These are phyloP conservation scores for Fusarium siculi DNA, from an alignment of 2,329 filamentous ascomycete species.

Conservation along the genomic window DNA sequence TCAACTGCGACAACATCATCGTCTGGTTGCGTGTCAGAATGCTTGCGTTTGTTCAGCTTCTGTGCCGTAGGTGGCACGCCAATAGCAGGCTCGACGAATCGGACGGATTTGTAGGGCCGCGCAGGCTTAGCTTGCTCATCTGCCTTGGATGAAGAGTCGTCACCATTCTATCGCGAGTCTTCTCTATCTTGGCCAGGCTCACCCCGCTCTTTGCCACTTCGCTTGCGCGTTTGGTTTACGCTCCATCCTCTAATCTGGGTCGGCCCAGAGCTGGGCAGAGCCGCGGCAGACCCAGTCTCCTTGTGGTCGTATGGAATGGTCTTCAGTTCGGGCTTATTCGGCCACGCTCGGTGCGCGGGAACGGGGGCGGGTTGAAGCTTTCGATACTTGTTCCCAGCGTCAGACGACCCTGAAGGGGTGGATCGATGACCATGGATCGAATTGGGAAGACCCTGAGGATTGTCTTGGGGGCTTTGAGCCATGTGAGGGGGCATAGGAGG, in stretches of 20 bases:
- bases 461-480: slow-evolving; percentile 51
- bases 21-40: background rate
- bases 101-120: slow-evolving; percentile 35
- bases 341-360: slow-evolving; percentile 61
- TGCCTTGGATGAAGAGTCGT: slow-evolving; percentile 37
- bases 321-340: slow-evolving; percentile 63
- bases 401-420: slow-evolving; percentile 52
- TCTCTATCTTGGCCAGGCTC: slow-evolving; percentile 50
- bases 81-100: slow-evolving; percentile 41
- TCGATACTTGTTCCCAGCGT: slow-evolving; percentile 60
- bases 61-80: slow-evolving; percentile 27
- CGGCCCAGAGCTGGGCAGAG: slow-evolving; percentile 65
- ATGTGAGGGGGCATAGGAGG: slow-evolving; percentile 45
- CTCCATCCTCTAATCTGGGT: slow-evolving; percentile 69
- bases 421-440: slow-evolving; percentile 51
- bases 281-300: slow-evolving; percentile 65
- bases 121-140: slow-evolving; percentile 22
- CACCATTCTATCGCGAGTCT: slow-evolving; percentile 53
- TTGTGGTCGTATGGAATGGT: slow-evolving; percentile 70
- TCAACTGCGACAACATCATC: background rate
- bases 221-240: slow-evolving; percentile 54
- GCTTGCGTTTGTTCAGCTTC: slow-evolving; percentile 22
- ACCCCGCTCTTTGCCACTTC: slow-evolving; percentile 50
- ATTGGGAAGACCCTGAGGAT: slow-evolving; percentile 45
- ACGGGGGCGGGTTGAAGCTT: slow-evolving; percentile 69